Evolutionary conservation across 2,329 filamentous ascomycete genomes (phyloP), one percentile per base, ranked within the genome.

Genomic region (Ophiocordyceps unilateralis): DNA sequence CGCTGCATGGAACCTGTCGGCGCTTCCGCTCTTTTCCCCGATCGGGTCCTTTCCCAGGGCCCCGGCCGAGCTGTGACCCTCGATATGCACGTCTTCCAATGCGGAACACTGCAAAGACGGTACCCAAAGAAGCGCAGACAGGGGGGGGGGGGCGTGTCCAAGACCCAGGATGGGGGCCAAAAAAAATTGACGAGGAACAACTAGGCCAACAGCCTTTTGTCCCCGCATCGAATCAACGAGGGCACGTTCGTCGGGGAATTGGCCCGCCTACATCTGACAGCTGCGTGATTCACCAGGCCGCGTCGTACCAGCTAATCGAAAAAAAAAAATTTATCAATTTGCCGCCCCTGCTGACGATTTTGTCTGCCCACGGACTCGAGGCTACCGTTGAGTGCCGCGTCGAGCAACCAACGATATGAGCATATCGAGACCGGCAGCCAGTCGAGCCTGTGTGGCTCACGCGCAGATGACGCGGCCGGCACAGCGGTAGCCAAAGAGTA

Each of bases 51-150:
- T 26, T 8, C 32, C 32, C 15, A 17, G n/a, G n/a, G 7, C 10
- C 6, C 24, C 26, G 4, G 4, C 5, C 26, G 4, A 28, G 26
- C 11, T 28, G 26, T 11, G 26, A 12, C 7, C n/a, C 17, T 17
- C 32, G n/a, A 21, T 12, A 41, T 41, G 42, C 42, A 44, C 30
- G 42, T 44, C 30, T 44, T 41, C 42, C n/a, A 43, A 37, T 36
- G 23, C 32, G 38, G 38, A 22, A 43, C 40, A 41, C 19, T 41
- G 15, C 12, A n/a, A n/a, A 32, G 6, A 6, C 6, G 11, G 15
- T n/a, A 15, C 11, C 6, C 6, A n/a, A 6, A 6, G 5, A 12
- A 32, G 30, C 15, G 12, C 12, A 15, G 32, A 17, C 32, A 17
- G 15, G 15, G 15, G 15, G 6, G 30, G 30, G 30, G 30, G 30